These are phyloP conservation scores for Exophiala dermatitidis DNA, from an alignment of 2,329 filamentous ascomycete species.

Conservation along the genomic window DNA sequence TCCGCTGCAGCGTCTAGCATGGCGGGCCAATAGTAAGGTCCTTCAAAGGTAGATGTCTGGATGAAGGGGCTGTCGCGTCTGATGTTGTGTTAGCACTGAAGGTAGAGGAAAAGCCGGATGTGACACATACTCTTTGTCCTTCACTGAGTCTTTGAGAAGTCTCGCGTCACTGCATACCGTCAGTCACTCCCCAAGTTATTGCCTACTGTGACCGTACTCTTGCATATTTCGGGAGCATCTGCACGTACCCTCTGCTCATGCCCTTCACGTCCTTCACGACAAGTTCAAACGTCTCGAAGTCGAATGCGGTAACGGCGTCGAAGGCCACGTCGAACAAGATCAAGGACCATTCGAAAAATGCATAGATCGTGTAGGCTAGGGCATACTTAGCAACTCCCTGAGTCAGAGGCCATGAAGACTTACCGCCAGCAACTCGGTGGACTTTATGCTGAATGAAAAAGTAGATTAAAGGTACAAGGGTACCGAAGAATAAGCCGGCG, in stretches of 20 bases:
- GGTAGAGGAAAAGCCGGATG: constrained; percentile 24
- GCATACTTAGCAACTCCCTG: constrained; percentile 14
- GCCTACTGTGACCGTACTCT: constrained; percentile 45
- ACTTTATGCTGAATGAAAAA: constrained; percentile 99
- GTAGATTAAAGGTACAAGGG: constrained; percentile 82
- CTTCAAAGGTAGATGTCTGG: constrained; percentile 54
- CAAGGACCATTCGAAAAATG: constrained; percentile 95
- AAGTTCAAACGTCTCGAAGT: constrained; percentile 85
- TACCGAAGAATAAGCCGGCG: constrained; percentile 78
- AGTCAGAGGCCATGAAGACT: constrained; percentile 30
- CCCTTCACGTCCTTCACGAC: constrained; percentile 84
- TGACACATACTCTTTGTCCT: constrained; percentile 68
- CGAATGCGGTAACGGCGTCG: constrained; percentile 86
- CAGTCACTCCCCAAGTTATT: constrained; percentile 33
- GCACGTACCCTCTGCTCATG: constrained; percentile 95
- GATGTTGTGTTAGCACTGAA: constrained; percentile 30
- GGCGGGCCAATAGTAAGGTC: constrained; percentile 65
- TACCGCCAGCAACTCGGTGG: constrained; percentile 86
- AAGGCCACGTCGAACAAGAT: constrained; percentile 94
- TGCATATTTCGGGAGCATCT: constrained; percentile 84
- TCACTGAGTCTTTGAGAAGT: constrained; percentile 40
- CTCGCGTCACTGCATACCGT: constrained; percentile 44
- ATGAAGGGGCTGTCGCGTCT: constrained; percentile 70
- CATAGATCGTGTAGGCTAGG: constrained; percentile 88
- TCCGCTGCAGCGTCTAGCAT: constrained; percentile 77